phyloP scores from a whole-genome alignment of 495 filamentous ascomycete genomes.

The Talaromyces ruber region DNA sequence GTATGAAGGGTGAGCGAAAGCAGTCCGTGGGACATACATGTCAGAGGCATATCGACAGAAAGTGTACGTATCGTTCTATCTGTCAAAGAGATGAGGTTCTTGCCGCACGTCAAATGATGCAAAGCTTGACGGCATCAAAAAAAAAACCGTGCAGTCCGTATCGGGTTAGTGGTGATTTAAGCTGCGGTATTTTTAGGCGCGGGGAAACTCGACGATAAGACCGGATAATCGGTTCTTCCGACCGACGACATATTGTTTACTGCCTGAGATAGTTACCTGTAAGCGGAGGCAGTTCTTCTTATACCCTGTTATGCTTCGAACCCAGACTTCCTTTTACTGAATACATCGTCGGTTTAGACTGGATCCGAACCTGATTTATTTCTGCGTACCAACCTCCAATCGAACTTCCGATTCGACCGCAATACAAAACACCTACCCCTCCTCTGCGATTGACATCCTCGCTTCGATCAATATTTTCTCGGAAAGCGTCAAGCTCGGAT shows the following conservation, averaged over 20 bases:
- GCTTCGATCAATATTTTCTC: background rate
- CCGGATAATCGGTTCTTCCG: constrained; percentile 1
- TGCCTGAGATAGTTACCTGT: background rate
- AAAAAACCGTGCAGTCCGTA: background rate
- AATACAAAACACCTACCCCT: constrained; percentile 1
- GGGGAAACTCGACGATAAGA: background rate
- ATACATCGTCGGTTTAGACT: background rate
- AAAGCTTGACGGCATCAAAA: background rate
- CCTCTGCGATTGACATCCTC: background rate
- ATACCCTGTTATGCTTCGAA: background rate
- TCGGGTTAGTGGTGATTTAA: background rate
- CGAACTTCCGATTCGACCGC: background rate
- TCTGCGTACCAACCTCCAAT: background rate
- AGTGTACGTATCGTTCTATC: background rate
- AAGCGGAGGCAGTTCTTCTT: background rate
- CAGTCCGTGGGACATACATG: constrained; percentile 24
- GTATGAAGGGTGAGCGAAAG: background rate
- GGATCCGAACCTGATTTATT: background rate
- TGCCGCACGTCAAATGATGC: background rate
- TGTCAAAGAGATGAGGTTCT: background rate
- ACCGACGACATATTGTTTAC: background rate
- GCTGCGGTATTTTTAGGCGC: background rate
- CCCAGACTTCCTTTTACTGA: background rate
- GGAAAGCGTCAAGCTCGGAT: background rate
- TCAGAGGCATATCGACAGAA: constrained; percentile 27